These are phyloP conservation scores for Dissoconium aciculare DNA, from an alignment of 2,329 filamentous ascomycete genomes.

Conservation along the genomic window DNA sequence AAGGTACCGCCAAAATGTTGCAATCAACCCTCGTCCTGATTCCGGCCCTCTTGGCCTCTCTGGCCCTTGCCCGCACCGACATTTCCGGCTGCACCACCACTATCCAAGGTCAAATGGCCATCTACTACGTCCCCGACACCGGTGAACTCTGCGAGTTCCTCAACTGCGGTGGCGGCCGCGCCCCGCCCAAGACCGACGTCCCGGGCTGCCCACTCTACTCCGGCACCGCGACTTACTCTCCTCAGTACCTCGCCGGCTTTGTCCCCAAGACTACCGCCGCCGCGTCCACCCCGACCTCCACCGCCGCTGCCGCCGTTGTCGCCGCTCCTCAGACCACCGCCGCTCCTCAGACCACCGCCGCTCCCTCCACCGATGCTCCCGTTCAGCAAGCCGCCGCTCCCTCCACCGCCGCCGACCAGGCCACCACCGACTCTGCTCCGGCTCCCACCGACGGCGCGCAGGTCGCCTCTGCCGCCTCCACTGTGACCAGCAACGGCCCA, in stretches of 20 bases:
- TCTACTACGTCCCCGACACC: slow-evolving; percentile 43
- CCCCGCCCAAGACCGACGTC: slow-evolving; percentile 45
- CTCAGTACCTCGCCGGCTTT: slow-evolving; percentile 32
- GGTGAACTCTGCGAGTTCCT: slow-evolving; percentile 50
- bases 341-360: slow-evolving; percentile 2
- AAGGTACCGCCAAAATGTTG: slow-evolving; percentile 16
- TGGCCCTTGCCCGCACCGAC: slow-evolving; percentile 25
- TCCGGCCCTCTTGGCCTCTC: slow-evolving; percentile 17
- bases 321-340: too few species aligned
- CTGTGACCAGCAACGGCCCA: too few species aligned
- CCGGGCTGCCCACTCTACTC: slow-evolving; percentile 45
- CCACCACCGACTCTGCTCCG: too few species aligned
- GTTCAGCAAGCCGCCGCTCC: too few species aligned
- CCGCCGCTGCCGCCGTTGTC: slow-evolving; percentile 2
- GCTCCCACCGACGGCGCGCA: too few species aligned
- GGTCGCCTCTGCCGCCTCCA: too few species aligned
- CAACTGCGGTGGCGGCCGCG: slow-evolving; percentile 54
- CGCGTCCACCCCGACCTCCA: slow-evolving; percentile 2
- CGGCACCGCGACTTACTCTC: slow-evolving; percentile 41
- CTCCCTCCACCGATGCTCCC: slow-evolving; percentile 1
- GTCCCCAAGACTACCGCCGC: slow-evolving; percentile 7
- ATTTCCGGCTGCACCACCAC: slow-evolving; percentile 32
- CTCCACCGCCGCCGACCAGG: too few species aligned
- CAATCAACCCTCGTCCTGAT: slow-evolving; percentile 15
- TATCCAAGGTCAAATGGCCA: background rate